Base-by-base conservation (phyloP, 306 rosid species). In the Begonia loranthoides region DNA sequence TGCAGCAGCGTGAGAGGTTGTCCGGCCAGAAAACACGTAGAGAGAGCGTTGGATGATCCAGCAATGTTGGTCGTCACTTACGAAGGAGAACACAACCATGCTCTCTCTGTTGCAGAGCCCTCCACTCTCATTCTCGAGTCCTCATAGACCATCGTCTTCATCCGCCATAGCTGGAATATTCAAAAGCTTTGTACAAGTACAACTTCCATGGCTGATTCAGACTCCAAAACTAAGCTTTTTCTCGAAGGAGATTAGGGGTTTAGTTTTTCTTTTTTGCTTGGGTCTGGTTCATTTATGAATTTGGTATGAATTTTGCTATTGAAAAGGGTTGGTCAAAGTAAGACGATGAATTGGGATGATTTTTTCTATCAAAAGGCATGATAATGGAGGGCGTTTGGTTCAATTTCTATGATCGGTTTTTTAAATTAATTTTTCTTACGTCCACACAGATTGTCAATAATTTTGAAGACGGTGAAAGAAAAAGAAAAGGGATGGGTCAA, bases 1-100 rank as follows among this genome's bases (percentile, higher is more conserved):
- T 89, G 97, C 67, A 89, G 97, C 66, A 89, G 95, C 16, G 90
- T 89, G 0, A 71, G 97, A 71, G 97, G 97, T 0, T 89, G 97
- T 58, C 97, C 97, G 43, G 97, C 97, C 13, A 60, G 97, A 9
- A 89, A 89, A 44, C 97, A 89, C 44, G 97, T 89, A 50, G 97
- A 89, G 57, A 52, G 97, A 76, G 97, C 97, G 38, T 55, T 77
- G 51, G 97, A 89, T 57, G 97, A 89, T 62, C 79, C 97, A 28
- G 12, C 94, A 4, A 85, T 82, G 90, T 64, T 89, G 19, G 85
- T 89, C 7, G 97, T 89, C 9, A 84, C 97, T 0, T 89, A 89
- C 49, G 97, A 89, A 73, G 95, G 90, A 11, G 97, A 89, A 15
- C 97, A 89, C 55, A 89, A 82, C 58, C 97, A 89, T 66, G 19